These are phyloP conservation scores for Pogostemon cablin DNA, from an alignment of 257 asterid genomes.

Conservation along the genomic window DNA sequence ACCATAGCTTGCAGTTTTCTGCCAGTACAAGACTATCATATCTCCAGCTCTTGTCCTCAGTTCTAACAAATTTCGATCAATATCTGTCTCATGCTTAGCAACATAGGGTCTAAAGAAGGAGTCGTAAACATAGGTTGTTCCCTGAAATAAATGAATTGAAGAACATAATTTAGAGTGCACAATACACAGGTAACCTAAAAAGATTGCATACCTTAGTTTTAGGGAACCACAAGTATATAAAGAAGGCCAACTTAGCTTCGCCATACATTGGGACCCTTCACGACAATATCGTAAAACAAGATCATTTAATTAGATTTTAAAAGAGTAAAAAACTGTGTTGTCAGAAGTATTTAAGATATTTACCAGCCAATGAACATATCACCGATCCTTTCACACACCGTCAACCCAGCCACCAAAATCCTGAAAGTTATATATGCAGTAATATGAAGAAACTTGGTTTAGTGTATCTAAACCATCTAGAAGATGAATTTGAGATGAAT, in stretches of 20 bases:
- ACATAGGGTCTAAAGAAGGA: conserved; percentile 88
- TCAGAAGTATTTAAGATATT: conserved; percentile 16
- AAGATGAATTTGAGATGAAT: conserved; percentile 2
- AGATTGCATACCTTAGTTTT: conserved; percentile 73
- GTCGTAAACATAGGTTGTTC: conserved; percentile 86
- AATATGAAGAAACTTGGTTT: conserved; percentile 13
- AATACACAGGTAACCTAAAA: conserved; percentile 5
- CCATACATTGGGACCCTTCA: conserved; percentile 96
- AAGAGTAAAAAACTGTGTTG: not conserved
- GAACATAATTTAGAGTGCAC: conserved; percentile 10
- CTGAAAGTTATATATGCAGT: conserved; percentile 43
- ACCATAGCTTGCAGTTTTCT: conserved; percentile 62
- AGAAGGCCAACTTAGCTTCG: conserved; percentile 97
- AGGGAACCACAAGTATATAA: conserved; percentile 92
- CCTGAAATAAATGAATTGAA: conserved; percentile 57
- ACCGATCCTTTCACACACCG: conserved; percentile 87
- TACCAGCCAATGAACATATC: conserved; percentile 92
- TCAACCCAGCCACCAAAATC: conserved; percentile 87
- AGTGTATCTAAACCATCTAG: conserved; percentile 10
- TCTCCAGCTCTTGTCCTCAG: conserved; percentile 84
- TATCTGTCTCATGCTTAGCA: conserved; percentile 83
- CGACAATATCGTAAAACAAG: conserved; percentile 9
- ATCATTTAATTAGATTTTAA: conserved; percentile 12
- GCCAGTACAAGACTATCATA: conserved; percentile 61
- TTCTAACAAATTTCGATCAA: conserved; percentile 82